Conservation (phyloP, 495 filamentous ascomycete species). For the Lentithecium fluviatile region DNA sequence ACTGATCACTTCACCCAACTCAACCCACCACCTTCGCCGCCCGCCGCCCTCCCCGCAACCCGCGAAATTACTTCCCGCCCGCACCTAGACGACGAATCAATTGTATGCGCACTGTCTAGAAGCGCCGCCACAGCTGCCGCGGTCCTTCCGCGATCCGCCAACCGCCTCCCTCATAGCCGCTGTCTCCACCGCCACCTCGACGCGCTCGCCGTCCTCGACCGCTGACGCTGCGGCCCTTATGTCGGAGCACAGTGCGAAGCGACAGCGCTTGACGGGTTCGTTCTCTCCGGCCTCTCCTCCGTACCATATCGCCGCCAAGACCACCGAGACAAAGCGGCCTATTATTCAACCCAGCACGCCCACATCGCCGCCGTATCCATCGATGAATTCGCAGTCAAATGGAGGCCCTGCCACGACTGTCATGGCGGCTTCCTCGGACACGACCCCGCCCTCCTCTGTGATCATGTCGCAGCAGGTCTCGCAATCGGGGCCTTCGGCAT, state of each 20-base stretch:
- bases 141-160: conserved; percentile 21
- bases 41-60: conserved; percentile 39
- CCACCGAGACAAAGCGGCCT: conserved; percentile 34
- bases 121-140: conserved; percentile 20
- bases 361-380: conserved; percentile 44
- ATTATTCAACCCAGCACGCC: conserved; percentile 42
- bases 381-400: conserved; percentile 29
- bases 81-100: background rate
- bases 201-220: background rate
- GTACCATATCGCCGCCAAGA: conserved; percentile 36
- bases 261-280: conserved; percentile 39
- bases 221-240: conserved; percentile 24
- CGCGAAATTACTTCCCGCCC: conserved; percentile 2
- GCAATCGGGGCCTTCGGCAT: conserved; percentile 30
- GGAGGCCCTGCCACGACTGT: conserved; percentile 38
- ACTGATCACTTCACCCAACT: conserved; percentile 2
- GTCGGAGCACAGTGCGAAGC: conserved; percentile 39
- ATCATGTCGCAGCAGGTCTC: conserved; percentile 32
- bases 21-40: background rate
- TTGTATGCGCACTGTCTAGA: conserved; percentile 28
- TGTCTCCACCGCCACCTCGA: conserved; percentile 2
- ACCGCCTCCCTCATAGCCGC: conserved; percentile 7
- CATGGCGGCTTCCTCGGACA: conserved; percentile 37
- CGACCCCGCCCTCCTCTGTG: conserved; percentile 41
- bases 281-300: conserved; percentile 43